Base-by-base conservation (phyloP, 345 rosid species). In the Euphorbia peplus region DNA sequence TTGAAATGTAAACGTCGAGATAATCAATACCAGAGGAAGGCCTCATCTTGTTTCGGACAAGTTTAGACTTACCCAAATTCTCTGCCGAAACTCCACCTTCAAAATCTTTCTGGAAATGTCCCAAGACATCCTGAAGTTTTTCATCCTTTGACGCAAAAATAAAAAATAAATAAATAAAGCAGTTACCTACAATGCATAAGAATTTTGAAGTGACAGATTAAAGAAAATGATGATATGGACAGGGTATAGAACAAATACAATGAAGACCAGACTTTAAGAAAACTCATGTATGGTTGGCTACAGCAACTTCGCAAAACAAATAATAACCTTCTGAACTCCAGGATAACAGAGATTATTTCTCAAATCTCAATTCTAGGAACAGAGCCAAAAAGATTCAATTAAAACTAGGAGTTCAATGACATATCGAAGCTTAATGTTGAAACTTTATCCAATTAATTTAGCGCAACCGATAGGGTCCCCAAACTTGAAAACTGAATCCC, bases 41-140 rank as follows among this genome's bases (percentile, higher is more conserved):
- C 67, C 71, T 70, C 80, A 74, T 72, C 22, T 67, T 67, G 79
- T 32, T 70, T 74, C 75, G 67, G 73, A 66, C 71, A 48, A 66
- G 60, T 67, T 71, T 69, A 67, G 50, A 82, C 88, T 78, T 84
- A 92, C 99, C 99, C 77, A 95, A 82, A 85, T 88, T 90, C 78
- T 95, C 99, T 15, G 93, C 91, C 9, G 93, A 90, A 73, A 91
- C 89, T 69, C 90, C 97, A 69, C 98, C 99, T 89, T 95, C 97
- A 64, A 95, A 95, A 79, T 92, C 98, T 75, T 92, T 95, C 72
- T 92, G 96, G 47, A 95, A 86, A 79, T 92, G 98, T 72, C 98
- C 98, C 72, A 95, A 79, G 63, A 92, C 93, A 78, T 87, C 75
- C 69, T 91, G 90, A 77, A 95, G 85, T 81, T 90, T 95, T 74